Evolutionary conservation across 768 basidiomycete species (phyloP), one percentile per base, ranked within the genome.

Genomic region (Tubosaeta brunneosetosa): DNA sequence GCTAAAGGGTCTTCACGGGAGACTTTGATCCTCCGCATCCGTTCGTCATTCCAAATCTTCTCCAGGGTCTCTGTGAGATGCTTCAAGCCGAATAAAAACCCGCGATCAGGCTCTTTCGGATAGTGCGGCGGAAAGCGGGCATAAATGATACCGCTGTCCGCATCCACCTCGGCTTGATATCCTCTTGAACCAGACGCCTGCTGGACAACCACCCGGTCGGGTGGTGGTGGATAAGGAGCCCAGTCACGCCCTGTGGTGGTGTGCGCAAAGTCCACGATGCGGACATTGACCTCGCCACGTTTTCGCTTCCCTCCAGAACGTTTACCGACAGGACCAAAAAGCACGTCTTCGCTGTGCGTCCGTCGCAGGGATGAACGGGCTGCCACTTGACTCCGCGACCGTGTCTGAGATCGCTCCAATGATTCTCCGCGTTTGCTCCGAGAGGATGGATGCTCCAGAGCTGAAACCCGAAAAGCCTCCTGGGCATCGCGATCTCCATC

Each of bases 211-310:
- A 61, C 54, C 33, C 69, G 71, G 52, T 73, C 75, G 33, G 73
- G 67, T 19, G 75, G 68, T 3, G 77, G 71, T 2, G 85, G 80
- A 64, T 80, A 79, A 11, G 85, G 79, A 40, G 89, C 70, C 82
- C 91, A 98, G 69, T 99, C 97, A 22, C 79, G 78, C 12, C 97
- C 97, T 2, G 94, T 97, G 9, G 94, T 97, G 47, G 97, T 97
- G 66, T 97, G 95, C 12, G 95, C 97, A 72, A 99, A 99, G 71
- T 99, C 97, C 50, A 99, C 97, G 47, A 99, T 84, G 33, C 94
- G 91, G 56, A 99, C 89, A 65, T 91, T 92, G 54, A 98, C 82
- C 66, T 97, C 95, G 31, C 97, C 97, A 22, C 91, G 76, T 65
- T 85, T 88, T 52, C 85, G 82, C 49, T 81, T 81, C n/a, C 81